Evolutionary conservation across 192 early-diverging fungal species (phyloP), one percentile per base, ranked within the genome.

Genomic region (Coemansia sp.): DNA sequence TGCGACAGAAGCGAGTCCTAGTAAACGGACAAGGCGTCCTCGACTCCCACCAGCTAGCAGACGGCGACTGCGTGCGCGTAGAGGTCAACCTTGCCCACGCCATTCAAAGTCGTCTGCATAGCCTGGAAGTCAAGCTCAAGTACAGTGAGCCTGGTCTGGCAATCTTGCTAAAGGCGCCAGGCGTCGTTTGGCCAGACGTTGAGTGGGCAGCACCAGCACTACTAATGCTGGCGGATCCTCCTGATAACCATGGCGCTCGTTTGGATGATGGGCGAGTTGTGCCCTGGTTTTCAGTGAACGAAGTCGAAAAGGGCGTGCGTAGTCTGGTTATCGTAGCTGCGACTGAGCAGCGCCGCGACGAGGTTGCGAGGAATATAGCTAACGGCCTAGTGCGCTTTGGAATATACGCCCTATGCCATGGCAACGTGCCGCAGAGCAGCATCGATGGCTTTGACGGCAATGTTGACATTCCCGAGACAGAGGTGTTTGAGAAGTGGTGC

Each of bases 81-180:
- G 61, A 75, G 36, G 77, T 83, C n/a, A 76, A 86, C 18, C 56
- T 61, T 11, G 21, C 62, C 1, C 70, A 79, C 20, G 81, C 79
- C 36, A 76, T 86, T 26, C 52, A 67, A 23, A 63, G 79, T 4
- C 63, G 79, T 0, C 68, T 87, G 43, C 79, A 75, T 10, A 71
- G 56, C 6, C 61, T 88, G 13, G 79, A 82, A 16, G 62, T 88
- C 2, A 67, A 75, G 31, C 53, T 90, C 21, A 65, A 61, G 0
- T 84, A 88, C 56, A 62, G 83, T 36, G 88, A 90, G 42, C 62
- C 79, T 0, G 76, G 86, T 14, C 47, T 90, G 8, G 83, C 72
- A 6, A 75, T 90, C 9, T 62, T 86, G 18, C 67, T 83, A 48
- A 88, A 90, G 59, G 79, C 86, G n/a, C 83, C 87, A 0, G 88